Conservation (phyloP, 2,329 filamentous ascomycete species). For the Ilyonectria sp. region DNA sequence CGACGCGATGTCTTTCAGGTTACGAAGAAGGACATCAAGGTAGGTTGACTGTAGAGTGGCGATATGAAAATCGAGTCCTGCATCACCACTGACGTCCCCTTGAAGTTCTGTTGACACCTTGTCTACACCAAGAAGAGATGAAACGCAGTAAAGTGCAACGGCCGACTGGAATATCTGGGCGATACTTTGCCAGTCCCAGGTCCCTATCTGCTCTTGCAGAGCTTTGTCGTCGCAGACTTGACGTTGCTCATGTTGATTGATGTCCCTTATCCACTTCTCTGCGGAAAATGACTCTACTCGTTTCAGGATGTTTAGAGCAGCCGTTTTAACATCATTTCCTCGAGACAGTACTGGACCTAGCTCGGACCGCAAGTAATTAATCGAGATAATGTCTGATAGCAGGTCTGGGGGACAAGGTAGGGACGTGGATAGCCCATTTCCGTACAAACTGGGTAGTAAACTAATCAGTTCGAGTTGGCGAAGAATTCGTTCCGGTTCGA, state of each 20-base stretch:
- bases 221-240: not conserved
- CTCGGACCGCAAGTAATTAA: constrained; percentile 42
- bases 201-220: not conserved
- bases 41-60: not conserved
- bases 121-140: not conserved
- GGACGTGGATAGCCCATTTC: constrained; percentile 36
- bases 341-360: not conserved
- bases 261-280: constrained; percentile 26
- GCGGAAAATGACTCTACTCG: constrained; percentile 40
- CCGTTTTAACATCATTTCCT: not conserved
- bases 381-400: constrained; percentile 36
- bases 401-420: constrained; percentile 40
- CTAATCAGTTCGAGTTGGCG: constrained; percentile 32
- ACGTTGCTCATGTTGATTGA: not conserved
- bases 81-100: not conserved
- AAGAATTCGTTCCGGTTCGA: constrained; percentile 11
- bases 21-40: not conserved
- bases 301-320: constrained; percentile 30
- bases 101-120: not conserved
- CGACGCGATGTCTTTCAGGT: constrained; percentile 25
- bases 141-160: constrained; percentile 42
- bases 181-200: constrained; percentile 34
- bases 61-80: not conserved
- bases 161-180: constrained; percentile 39
- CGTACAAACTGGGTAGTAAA: constrained; percentile 36